Conservation (phyloP, 2,329 filamentous ascomycete species). For the Claviceps lovelessii region DNA sequence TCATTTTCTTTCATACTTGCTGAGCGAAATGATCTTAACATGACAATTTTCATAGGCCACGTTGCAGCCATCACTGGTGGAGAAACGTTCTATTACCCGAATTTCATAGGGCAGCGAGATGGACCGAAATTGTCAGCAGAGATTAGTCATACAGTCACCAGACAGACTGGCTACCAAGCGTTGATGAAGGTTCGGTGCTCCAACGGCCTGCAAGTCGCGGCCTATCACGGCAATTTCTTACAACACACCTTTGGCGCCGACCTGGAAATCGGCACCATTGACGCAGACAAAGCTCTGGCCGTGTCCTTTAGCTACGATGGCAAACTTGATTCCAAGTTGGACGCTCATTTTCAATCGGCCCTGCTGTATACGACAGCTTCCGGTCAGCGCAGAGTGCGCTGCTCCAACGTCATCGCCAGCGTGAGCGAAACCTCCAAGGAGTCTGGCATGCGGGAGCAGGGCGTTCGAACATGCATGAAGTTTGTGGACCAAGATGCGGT, state of each 20-base stretch:
- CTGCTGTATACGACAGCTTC: constrained; percentile 85
- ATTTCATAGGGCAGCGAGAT: constrained; percentile 81
- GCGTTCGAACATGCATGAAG: constrained; percentile 71
- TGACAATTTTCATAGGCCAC: constrained; percentile 41
- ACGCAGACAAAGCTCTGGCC: constrained; percentile 83
- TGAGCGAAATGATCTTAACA: not conserved
- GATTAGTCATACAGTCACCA: constrained; percentile 69
- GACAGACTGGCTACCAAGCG: constrained; percentile 89
- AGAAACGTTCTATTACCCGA: constrained; percentile 92
- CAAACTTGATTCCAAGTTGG: constrained; percentile 90
- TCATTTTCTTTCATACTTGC: not conserved
- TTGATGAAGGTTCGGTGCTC: constrained; percentile 98
- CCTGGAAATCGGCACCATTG: constrained; percentile 81
- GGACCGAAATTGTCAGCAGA: constrained; percentile 71
- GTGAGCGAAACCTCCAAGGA: constrained; percentile 54
- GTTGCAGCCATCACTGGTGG: constrained; percentile 81
- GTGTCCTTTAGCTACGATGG: constrained; percentile 92
- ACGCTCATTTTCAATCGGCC: constrained; percentile 94
- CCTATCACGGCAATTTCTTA: constrained; percentile 93
- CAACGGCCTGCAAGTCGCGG: constrained; percentile 81
- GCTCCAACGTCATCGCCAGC: constrained; percentile 84
- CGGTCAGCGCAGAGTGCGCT: constrained; percentile 80
- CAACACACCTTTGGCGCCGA: constrained; percentile 93
- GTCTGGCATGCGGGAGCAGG: constrained; percentile 26
- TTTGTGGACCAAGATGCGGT: constrained; percentile 95